phyloP scores from a whole-genome alignment of 2,329 filamentous ascomycete species.

The Chaetomium sp. region DNA sequence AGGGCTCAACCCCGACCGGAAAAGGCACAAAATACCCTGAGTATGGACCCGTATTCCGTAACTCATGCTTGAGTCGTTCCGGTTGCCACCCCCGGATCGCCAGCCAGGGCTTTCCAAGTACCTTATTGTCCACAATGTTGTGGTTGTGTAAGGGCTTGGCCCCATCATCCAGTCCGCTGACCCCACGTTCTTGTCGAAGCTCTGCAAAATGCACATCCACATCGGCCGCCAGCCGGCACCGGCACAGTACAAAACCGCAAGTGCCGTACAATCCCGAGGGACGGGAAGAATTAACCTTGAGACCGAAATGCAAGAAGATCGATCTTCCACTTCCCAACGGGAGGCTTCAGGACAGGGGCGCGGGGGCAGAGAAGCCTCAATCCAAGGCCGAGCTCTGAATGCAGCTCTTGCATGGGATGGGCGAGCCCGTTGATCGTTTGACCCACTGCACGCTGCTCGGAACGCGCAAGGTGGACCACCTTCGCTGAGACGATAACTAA shows the following conservation, averaged over 20 bases:
- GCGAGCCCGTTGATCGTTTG: no score
- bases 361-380: background rate
- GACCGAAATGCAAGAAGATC: no score
- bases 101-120: background rate
- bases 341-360: constrained; percentile 6
- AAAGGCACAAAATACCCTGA: background rate
- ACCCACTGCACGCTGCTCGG: no score
- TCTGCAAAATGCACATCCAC: background rate
- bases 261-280: constrained; percentile 12
- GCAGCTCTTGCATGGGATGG: background rate
- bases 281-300: no score
- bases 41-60: background rate
- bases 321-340: background rate
- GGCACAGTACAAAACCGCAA: background rate
- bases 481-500: background rate
- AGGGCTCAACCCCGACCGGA: background rate
- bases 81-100: constrained; percentile 6
- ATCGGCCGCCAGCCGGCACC: background rate
- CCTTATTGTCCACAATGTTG: background rate
- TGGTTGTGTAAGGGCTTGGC: constrained; percentile 5
- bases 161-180: constrained; percentile 16
- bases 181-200: background rate
- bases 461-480: background rate
- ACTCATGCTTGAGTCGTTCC: background rate
- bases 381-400: constrained; percentile 1